Percentiles rank a stretch among this genome's conserved stretches.
phyloP scores from a whole-genome alignment of 2,329 filamentous ascomycete species.

The Teratosphaeriaceae sp. region DNA sequence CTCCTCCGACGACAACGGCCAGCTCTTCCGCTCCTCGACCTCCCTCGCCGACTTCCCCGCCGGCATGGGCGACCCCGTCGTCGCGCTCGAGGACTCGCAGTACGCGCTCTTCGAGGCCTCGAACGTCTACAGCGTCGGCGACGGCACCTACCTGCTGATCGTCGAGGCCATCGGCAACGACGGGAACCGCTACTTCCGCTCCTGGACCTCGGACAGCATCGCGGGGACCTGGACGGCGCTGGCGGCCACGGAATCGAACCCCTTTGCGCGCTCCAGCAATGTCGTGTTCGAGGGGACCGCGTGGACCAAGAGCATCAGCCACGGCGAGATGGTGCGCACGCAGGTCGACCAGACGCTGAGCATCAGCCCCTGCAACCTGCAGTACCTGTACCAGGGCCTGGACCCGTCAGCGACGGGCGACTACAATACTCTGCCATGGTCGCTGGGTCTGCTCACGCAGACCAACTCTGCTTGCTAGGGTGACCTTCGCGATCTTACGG shows the following conservation, averaged over 20 bases:
- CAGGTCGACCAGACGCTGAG: slow-evolving; percentile 33
- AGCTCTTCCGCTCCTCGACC: slow-evolving; percentile 35
- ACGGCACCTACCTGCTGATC: slow-evolving; percentile 31
- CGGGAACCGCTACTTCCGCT: slow-evolving; percentile 33
- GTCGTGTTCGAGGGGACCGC: slow-evolving; percentile 29
- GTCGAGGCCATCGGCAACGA: slow-evolving; percentile 34
- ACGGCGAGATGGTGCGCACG: slow-evolving; percentile 29
- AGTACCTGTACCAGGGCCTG: slow-evolving; percentile 36
- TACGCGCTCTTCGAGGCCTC: slow-evolving; percentile 32
- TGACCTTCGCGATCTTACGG: too few species aligned
- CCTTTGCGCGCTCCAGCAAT: slow-evolving; percentile 34
- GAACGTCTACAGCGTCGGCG: slow-evolving; percentile 30
- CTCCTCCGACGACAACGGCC: slow-evolving; percentile 37
- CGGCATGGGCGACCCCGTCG: slow-evolving; percentile 33
- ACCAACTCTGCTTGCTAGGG: neutral
- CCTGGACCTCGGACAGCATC: slow-evolving; percentile 31
- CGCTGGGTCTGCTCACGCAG: slow-evolving; percentile 25
- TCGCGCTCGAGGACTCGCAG: slow-evolving; percentile 24
- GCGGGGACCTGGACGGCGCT: slow-evolving; percentile 31
- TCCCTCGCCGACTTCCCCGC: slow-evolving; percentile 28
- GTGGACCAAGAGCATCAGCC: slow-evolving; percentile 33
- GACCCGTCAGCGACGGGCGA: slow-evolving; percentile 23
- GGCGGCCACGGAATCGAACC: slow-evolving; percentile 31
- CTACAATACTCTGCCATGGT: slow-evolving; percentile 36
- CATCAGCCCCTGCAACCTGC: slow-evolving; percentile 29